Evolutionary conservation across 371 early-diverging fungal species (phyloP).

Genomic region (Parasitella parasitica): DNA sequence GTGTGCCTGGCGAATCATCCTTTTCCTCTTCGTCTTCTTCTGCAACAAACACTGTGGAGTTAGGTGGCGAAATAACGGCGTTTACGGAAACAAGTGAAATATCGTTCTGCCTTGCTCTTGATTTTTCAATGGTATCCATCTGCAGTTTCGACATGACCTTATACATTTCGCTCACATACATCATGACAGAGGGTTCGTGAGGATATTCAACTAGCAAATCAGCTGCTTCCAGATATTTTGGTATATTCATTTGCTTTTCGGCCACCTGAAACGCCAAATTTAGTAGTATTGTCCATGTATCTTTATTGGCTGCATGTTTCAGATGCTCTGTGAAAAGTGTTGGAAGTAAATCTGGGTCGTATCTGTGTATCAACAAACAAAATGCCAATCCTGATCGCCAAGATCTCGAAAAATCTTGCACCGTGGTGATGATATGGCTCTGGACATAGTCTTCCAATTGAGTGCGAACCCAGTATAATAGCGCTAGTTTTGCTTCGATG

Average conservation of each 20-base stretch:
- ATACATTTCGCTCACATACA: slow-evolving; percentile 48
- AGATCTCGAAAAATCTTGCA: slow-evolving; percentile 66
- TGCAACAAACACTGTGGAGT: background rate
- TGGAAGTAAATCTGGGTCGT: slow-evolving; percentile 62
- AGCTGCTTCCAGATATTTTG: slow-evolving; percentile 40
- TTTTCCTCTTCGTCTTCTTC: background rate
- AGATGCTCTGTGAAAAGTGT: slow-evolving; percentile 45
- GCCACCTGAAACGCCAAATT: slow-evolving; percentile 36
- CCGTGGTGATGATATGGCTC: slow-evolving; percentile 49
- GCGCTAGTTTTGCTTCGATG: slow-evolving; percentile 50
- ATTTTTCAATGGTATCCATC: slow-evolving; percentile 9
- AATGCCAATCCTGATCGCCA: slow-evolving; percentile 77
- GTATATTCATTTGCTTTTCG: slow-evolving; percentile 32
- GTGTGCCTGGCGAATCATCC: slow-evolving; percentile 2
- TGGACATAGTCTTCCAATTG: slow-evolving; percentile 58
- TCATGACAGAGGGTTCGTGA: slow-evolving; percentile 51
- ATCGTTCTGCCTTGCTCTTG: slow-evolving; percentile 6
- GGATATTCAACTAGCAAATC: slow-evolving; percentile 43
- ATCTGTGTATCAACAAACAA: slow-evolving; percentile 67
- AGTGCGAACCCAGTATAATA: slow-evolving; percentile 68
- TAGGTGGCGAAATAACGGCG: slow-evolving; percentile 2
- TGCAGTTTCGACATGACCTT: slow-evolving; percentile 35
- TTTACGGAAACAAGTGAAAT: background rate
- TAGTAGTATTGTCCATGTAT: slow-evolving; percentile 31
- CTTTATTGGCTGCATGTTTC: slow-evolving; percentile 16